phyloP scores from a whole-genome alignment of 2,329 filamentous ascomycete genomes.

The Leptographium flavum region DNA sequence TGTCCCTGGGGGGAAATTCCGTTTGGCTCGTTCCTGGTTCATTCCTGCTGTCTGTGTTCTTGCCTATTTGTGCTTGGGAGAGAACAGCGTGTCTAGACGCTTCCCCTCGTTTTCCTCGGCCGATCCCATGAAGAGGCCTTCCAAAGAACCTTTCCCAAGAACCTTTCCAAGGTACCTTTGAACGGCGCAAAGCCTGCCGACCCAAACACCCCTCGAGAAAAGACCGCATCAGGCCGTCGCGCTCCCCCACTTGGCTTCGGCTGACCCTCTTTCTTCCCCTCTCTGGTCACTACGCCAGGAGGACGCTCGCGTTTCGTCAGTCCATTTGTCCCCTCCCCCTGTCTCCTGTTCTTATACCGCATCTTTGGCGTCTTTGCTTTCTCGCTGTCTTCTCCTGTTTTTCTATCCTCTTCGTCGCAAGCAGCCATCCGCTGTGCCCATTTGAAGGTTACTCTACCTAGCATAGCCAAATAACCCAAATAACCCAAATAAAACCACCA shows the following conservation, averaged over 20 bases:
- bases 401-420: not conserved
- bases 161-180: too few species aligned
- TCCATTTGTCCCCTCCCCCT: not conserved
- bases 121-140: too few species aligned
- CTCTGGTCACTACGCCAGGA: not conserved
- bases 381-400: not conserved
- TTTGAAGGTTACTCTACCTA: slow-evolving; percentile 6
- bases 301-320: not conserved
- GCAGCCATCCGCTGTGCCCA: not conserved
- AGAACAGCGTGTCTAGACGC: too few species aligned
- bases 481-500: slow-evolving; percentile 9
- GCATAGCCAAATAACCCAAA: slow-evolving; percentile 10
- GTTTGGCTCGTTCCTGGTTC: too few species aligned
- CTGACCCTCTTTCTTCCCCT: slow-evolving; percentile 4
- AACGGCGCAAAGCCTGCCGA: too few species aligned
- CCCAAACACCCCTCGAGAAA: too few species aligned
- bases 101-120: too few species aligned
- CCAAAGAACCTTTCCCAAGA: too few species aligned
- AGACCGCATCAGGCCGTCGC: not conserved
- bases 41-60: too few species aligned
- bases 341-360: not conserved
- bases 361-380: not conserved
- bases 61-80: too few species aligned
- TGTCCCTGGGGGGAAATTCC: too few species aligned
- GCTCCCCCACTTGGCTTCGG: slow-evolving; percentile 3